Evolutionary conservation across 1,284 basidiomycete species (phyloP).

Genomic region (Apiotrichum montevideense): DNA sequence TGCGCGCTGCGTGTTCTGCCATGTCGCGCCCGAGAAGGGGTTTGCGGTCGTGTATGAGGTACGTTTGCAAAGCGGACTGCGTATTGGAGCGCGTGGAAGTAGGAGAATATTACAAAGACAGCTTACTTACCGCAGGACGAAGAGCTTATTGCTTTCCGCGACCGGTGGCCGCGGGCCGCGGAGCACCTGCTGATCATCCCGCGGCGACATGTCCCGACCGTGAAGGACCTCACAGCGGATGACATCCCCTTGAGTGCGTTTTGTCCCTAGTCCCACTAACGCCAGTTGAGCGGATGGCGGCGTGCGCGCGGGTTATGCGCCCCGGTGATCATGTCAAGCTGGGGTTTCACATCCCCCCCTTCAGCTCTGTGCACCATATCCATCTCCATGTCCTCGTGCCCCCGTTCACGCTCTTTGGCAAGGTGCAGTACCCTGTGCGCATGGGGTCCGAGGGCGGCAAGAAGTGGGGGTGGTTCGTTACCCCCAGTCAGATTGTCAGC

Average conservation of each 20-base stretch:
- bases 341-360: conserved; percentile 77
- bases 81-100: too few relatives aligned
- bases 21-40: conserved; percentile 53
- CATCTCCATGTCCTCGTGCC: conserved; percentile 71
- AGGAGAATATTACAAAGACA: too few relatives aligned
- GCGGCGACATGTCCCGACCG: conserved; percentile 55
- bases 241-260: conserved; percentile 54
- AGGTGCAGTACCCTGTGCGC: conserved; percentile 58
- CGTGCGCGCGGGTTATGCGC: conserved; percentile 53
- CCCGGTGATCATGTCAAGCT: conserved; percentile 49
- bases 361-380: conserved; percentile 69
- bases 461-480: conserved; percentile 71
- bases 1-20: conserved; percentile 55
- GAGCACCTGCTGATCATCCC: conserved; percentile 64
- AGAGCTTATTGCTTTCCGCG: conserved; percentile 58
- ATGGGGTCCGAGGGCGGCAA: conserved; percentile 49
- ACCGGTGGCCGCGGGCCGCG: conserved; percentile 56
- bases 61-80: conserved; percentile 6
- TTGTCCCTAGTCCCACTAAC: background rate
- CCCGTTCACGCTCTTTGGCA: conserved; percentile 55
- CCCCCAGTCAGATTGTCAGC: conserved; percentile 58
- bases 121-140: conserved; percentile 50
- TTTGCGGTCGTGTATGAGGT: conserved; percentile 62
- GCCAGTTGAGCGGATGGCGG: conserved; percentile 58
- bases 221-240: conserved; percentile 50